Evolutionary conservation across 306 rosid genomes (phyloP), one percentile per base, ranked within the genome.

Genomic region (Prunus armeniaca): DNA sequence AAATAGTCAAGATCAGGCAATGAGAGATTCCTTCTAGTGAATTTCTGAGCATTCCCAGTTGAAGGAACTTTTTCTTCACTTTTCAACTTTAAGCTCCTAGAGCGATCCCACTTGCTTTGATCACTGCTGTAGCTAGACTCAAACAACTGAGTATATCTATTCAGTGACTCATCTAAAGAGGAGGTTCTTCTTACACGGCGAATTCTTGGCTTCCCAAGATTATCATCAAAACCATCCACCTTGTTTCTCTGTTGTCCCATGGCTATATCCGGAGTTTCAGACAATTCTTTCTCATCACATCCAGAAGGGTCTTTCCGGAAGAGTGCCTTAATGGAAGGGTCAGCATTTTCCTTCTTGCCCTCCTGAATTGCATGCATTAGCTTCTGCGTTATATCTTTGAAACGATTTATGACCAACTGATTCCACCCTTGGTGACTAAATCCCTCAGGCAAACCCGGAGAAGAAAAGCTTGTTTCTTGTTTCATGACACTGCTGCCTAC

Each of bases 391-490:
- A 90, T 84, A 73, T 79, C 80, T 82, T 86, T 89, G 86, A 95
- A 91, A 27, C 90, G 93, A 63, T 87, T 89, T 63, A 90, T 22
- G 56, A 92, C 99, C 81, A 83, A 47, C 58, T 90, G 93, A 82
- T 92, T 95, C 99, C 99, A 95, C 50, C 97, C 97, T 74, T 73
- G 88, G 75, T 84, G 81, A 79, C 65, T 80, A 57, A 73, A 61
- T 75, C 84, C 89, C 62, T 71, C 83, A 56, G 89, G 65, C 22
- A 80, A 47, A 41, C 73, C 78, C 19, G 74, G 13, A 20, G 82
- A 83, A 80, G 88, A 76, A 60, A 43, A 22, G 28, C 57, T 74
- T 45, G 73, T 12, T 50, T 77, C 80, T 71, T 78, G 81, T 76
- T 76, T 24, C 71, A 71, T 28, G 41, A 65, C 45, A 65, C 74